Conservation (phyloP, 192 early-diverging fungal species). For the Dissophora ornata region DNA sequence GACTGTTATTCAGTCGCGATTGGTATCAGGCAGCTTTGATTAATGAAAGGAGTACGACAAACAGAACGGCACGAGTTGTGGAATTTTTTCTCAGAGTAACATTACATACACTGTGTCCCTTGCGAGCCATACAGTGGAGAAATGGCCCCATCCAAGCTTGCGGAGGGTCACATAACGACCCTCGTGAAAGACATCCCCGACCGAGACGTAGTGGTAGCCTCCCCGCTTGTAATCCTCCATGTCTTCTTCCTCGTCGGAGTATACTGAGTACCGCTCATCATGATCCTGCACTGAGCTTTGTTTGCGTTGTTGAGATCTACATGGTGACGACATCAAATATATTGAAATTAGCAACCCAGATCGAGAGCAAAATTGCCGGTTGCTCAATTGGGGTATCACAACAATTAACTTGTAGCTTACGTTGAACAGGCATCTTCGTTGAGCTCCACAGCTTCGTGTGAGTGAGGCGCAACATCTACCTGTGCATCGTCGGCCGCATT, state of each 20-base stretch:
- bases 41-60: no score
- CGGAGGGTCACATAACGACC: conserved; percentile 88
- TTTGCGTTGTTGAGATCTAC: conserved; percentile 24
- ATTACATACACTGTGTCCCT: conserved; percentile 74
- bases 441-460: conserved; percentile 19
- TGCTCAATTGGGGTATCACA: no score
- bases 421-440: not conserved
- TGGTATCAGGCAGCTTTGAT: not conserved
- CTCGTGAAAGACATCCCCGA: conserved; percentile 86
- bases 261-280: conserved; percentile 32
- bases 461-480: not conserved
- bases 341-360: not conserved
- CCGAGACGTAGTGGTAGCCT: conserved; percentile 93
- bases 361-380: no score
- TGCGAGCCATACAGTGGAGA: conserved; percentile 99
- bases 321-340: no score
- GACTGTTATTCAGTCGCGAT: conserved; percentile 33
- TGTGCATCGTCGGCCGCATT: not conserved
- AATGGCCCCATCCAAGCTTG: conserved; percentile 99
- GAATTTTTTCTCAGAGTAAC: not conserved
- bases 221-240: conserved; percentile 93
- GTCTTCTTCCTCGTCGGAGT: conserved; percentile 87
- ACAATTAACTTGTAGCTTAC: no score
- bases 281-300: conserved; percentile 17
- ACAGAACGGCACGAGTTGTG: no score